Evolutionary conservation across 2,329 filamentous ascomycete genomes (phyloP), one percentile per base, ranked within the genome.

Genomic region (Aspergillus sp.): DNA sequence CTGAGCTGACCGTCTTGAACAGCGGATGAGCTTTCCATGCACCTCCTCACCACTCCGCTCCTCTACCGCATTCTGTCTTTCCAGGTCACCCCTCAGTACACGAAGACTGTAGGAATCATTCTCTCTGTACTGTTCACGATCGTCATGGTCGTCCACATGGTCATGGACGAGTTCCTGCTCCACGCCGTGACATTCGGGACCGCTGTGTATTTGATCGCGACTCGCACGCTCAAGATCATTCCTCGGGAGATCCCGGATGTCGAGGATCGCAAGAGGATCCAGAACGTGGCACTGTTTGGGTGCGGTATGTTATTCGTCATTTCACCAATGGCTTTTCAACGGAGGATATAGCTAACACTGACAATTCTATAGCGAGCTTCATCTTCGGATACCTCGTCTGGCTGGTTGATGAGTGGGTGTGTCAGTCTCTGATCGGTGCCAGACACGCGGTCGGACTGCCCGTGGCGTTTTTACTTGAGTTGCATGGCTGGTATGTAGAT

Each of bases 1-100:
- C 7, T 10, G 13, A n/a, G 30, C 10, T 38, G n/a, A 45, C 17
- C 12, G 4, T 12, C 12, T 30, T 21, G 5, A 21, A 32, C 45
- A 74, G 78, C 76, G 55, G 78, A 80, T 61, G 78, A 80, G 43
- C 69, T 74, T 10, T 73, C 72, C 0, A 80, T 80, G 78, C 78
- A 80, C 57, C 72, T 80, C 3, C 66, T 79, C 1, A 78, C 76
- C 0, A 79, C 77, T 0, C 78, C 78, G 2, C 70, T 80, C 1
- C 65, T 80, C 0, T 77, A 78, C 39, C 76, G 76, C n/a, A 69
- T 80, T 25, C 70, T 80, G 5, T 76, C 72, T 6, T 76, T 78
- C 61, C 64, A 70, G 49, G 62, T 59, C 12, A 70, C 47, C n/a
- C 64, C 62, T 3, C 48, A 67, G 53, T 66, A 65, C 3, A 74